Percentiles rank a stretch among this genome's conserved stretches.
These are phyloP conservation scores for Schizosaccharomyces osmophilus DNA, from an alignment of 805 yeast genomes.

Conservation along the genomic window DNA sequence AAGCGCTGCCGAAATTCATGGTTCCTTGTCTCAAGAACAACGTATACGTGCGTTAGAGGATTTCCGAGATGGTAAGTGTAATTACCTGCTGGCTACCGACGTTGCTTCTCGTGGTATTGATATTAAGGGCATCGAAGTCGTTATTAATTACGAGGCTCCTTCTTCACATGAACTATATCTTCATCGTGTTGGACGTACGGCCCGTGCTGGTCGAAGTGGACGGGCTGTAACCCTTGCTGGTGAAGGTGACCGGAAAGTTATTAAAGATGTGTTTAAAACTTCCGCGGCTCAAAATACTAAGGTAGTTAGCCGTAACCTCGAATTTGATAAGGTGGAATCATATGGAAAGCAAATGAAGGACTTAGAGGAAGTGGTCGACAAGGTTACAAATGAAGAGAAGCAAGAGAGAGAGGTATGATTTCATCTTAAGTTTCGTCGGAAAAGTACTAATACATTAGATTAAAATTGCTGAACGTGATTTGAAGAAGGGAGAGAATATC, in stretches of 20 bases:
- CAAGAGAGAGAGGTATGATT: slow-evolving; percentile 41
- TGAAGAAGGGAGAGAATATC: slow-evolving; percentile 63
- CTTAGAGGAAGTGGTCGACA: slow-evolving; percentile 39
- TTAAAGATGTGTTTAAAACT: slow-evolving; percentile 66
- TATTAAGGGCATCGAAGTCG: slow-evolving; percentile 91
- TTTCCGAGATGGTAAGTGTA: slow-evolving; percentile 61
- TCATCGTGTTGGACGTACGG: slow-evolving; percentile 97
- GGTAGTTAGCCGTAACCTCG: slow-evolving; percentile 63
- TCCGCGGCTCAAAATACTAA: slow-evolving; percentile 30
- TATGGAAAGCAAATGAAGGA: slow-evolving; percentile 35
- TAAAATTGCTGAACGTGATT: slow-evolving; percentile 60
- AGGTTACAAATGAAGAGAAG: slow-evolving; percentile 68
- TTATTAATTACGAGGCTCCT: slow-evolving; percentile 89
- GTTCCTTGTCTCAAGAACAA: slow-evolving; percentile 80
- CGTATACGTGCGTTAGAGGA: slow-evolving; percentile 64
- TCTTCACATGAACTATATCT: slow-evolving; percentile 71
- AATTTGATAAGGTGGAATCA: slow-evolving; percentile 63
- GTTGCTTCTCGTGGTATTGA: slow-evolving; percentile 97
- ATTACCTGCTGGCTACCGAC: slow-evolving; percentile 85
- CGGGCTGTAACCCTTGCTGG: slow-evolving; percentile 82
- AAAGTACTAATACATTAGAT: neutral
- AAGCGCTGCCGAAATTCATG: slow-evolving; percentile 64
- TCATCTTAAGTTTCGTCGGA: neutral
- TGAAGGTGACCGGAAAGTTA: slow-evolving; percentile 73
- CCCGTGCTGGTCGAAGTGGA: slow-evolving; percentile 97